A percentile compares a stretch with the other conserved stretches of the same genome.
Evolutionary conservation across 192 early-diverging fungal species (phyloP).

Genomic region (Entomortierella chlamydospora): DNA sequence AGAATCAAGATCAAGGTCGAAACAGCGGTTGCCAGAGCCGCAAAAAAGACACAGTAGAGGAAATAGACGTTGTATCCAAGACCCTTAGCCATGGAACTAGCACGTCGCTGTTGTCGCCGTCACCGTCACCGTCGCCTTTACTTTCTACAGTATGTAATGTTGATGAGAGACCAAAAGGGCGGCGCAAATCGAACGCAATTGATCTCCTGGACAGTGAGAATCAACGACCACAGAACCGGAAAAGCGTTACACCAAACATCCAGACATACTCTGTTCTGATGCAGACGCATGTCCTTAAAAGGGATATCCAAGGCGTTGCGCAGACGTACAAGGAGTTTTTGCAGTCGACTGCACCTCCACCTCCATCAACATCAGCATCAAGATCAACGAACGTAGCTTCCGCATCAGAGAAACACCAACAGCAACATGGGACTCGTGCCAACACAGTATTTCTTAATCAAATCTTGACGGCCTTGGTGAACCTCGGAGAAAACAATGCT

Average conservation of each 20-base stretch:
- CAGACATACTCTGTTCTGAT: conserved; percentile 47
- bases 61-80: no score
- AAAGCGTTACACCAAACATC: conserved; percentile 10
- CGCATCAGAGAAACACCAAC: neutral
- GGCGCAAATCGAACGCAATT: neutral
- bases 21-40: no score
- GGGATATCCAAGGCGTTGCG: conserved; percentile 19
- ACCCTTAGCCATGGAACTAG: no score
- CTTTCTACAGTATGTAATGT: no score
- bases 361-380: neutral
- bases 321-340: conserved; percentile 26
- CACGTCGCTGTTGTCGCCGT: no score
- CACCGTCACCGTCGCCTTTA: no score
- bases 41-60: no score
- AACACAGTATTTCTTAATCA: conserved; percentile 36
- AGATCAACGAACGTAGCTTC: neutral
- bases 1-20: neutral
- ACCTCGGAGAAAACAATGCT: conserved; percentile 23
- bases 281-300: conserved; percentile 16
- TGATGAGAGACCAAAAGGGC: no score
- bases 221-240: neutral
- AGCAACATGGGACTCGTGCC: neutral
- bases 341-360: neutral
- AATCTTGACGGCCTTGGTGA: conserved; percentile 29
- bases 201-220: neutral